Conservation (phyloP, 2,329 filamentous ascomycete species). For the Cylindrodendrum hubeiense region DNA sequence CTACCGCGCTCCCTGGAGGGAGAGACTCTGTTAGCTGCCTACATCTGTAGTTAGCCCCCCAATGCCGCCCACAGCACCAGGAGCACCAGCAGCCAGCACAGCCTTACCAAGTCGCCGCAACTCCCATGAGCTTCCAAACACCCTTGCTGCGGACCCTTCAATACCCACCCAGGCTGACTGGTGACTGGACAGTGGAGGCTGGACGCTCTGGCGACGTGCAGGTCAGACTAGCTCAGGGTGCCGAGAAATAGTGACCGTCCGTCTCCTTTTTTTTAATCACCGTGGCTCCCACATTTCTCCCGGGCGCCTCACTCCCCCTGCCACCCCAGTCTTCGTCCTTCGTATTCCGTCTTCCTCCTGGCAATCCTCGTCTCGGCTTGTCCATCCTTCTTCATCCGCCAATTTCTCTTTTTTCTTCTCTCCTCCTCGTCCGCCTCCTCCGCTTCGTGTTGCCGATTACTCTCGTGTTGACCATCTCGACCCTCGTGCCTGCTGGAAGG, state of each 20-base stretch:
- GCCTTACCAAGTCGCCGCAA: constrained; percentile 21
- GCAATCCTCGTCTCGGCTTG: constrained; percentile 11
- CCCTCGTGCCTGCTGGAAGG: constrained; percentile 8
- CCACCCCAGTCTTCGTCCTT: neutral
- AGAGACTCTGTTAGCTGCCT: neutral
- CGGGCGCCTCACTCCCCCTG: constrained; percentile 12
- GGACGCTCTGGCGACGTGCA: constrained; percentile 21
- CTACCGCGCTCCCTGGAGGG: neutral
- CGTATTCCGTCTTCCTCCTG: constrained; percentile 1
- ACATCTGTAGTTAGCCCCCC: no score
- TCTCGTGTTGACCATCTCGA: constrained; percentile 20
- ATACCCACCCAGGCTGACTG: constrained; percentile 13
- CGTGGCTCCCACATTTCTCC: constrained; percentile 17
- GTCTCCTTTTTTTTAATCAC: constrained; percentile 25
- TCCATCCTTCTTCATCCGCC: constrained; percentile 26
- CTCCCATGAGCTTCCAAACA: constrained; percentile 8
- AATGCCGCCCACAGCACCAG: neutral
- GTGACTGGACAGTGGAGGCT: neutral
- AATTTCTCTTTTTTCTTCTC: constrained; percentile 15
- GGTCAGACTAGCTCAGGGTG: constrained; percentile 5
- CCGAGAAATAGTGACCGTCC: neutral
- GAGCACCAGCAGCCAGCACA: constrained; percentile 8
- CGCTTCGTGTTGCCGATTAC: constrained; percentile 28
- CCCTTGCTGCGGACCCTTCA: neutral
- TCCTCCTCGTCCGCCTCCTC: no score